phyloP scores from a whole-genome alignment of 768 basidiomycete genomes.

The Boletus subparvulus region DNA sequence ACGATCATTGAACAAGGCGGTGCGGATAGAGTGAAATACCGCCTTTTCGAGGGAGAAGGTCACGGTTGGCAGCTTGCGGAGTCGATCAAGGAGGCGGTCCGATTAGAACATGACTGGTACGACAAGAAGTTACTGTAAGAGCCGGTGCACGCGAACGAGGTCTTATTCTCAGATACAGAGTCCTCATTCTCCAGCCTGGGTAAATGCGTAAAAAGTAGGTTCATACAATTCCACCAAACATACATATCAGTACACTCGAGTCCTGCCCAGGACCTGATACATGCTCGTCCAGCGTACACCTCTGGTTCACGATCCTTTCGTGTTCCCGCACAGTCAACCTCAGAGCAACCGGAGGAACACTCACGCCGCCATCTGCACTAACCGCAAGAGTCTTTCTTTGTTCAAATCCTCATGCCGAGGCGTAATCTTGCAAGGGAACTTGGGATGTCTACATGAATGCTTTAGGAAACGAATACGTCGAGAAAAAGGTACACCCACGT shows the following conservation, averaged over 20 bases:
- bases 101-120: slow-evolving; percentile 39
- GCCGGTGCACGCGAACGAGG: too few species aligned
- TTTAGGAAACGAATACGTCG: neutral
- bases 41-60: slow-evolving; percentile 45
- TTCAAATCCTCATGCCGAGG: neutral
- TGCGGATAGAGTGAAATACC: slow-evolving; percentile 33
- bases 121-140: slow-evolving; percentile 15
- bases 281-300: neutral
- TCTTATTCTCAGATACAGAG: too few species aligned
- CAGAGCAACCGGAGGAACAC: too few species aligned
- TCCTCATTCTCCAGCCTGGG: too few species aligned
- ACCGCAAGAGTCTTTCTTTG: neutral
- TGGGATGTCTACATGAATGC: neutral
- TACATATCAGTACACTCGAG: too few species aligned
- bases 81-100: slow-evolving; percentile 37
- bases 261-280: neutral
- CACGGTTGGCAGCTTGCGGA: slow-evolving; percentile 40
- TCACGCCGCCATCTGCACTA: neutral
- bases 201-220: neutral
- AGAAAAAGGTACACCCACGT: neutral
- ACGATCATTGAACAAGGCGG: slow-evolving; percentile 22
- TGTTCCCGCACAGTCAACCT: too few species aligned
- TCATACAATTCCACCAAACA: neutral
- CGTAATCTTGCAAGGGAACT: neutral
- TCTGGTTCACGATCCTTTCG: neutral